Base-by-base conservation (phyloP, 139 green algal genomes). In the Asterochloris sp. region DNA sequence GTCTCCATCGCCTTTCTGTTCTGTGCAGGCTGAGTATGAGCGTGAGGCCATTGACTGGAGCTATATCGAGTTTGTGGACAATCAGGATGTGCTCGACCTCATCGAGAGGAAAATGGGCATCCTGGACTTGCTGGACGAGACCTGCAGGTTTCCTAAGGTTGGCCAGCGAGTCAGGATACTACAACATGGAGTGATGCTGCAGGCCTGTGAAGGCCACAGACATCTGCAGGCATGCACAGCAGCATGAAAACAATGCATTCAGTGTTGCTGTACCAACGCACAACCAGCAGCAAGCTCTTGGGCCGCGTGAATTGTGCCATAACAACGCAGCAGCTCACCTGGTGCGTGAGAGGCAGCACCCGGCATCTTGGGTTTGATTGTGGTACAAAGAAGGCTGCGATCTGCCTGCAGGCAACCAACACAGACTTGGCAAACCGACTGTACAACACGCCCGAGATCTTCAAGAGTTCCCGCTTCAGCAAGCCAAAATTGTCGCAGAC, bases 51-150 rank as follows among this genome's bases (percentile, higher is more conserved):
- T 99, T 83, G 92, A 99, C 89, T 99, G 97, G 97, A 94, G 88
- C 73, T 99, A 99, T 88, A 99, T 99, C 85, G 88, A 98, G 75
- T 99, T 99, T 91, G 94, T 98, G 73, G 97, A 99, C 91, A 99
- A 99, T 90, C 92, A 96, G 88, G 97, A 99, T 79, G 94, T 99
- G 86, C 90, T 99, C 78, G 97, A 99, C 83, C 89, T 99, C 64
- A 98, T 99, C 62, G 94, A 98, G 91, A 89, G 87, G 84, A 92
- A 89, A 85, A 73, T 94, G 74, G 97, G 97, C 27, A 91, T 99
- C n/a, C 89, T 99, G 63, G 93, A 98, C 84, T 78, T 98, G 27
- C 89, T 99, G 85, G 97, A 99, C 87, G 97, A 99, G 90, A 78
- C 87, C 54, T 98, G 95, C 93, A 86, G 92, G 82, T 96, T 95